Evolutionary conservation across 192 early-diverging fungal genomes (phyloP).

Genomic region (Endogone sp.): DNA sequence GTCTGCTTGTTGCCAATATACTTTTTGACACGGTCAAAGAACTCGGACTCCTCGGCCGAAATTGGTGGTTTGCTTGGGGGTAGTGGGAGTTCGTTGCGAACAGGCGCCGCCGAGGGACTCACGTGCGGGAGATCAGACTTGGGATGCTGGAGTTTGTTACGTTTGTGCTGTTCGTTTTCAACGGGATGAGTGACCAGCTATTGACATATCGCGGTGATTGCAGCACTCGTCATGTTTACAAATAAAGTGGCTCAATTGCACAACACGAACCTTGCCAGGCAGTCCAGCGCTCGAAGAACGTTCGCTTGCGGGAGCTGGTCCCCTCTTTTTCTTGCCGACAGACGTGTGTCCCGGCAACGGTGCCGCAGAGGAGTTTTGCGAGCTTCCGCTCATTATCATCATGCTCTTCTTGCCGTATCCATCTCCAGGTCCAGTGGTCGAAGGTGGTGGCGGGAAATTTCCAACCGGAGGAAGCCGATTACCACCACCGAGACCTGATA

Average conservation of each 20-base stretch:
- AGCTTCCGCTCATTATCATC: neutral
- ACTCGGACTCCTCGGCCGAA: constrained; percentile 80
- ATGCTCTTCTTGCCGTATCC: constrained; percentile 6
- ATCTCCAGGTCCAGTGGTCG: constrained; percentile 1
- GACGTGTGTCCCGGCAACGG: too few species aligned
- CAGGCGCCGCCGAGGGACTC: neutral
- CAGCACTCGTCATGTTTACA: neutral
- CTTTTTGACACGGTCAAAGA: constrained; percentile 90
- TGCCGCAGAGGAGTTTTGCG: too few species aligned
- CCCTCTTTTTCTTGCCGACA: constrained; percentile 14
- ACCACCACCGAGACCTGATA: neutral
- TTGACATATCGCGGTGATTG: too few species aligned
- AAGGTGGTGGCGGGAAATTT: constrained; percentile 43
- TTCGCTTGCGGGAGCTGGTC: constrained; percentile 3
- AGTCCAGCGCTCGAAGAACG: neutral
- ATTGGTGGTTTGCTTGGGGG: too few species aligned
- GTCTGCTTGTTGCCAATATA: constrained; percentile 82
- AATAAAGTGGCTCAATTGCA: neutral
- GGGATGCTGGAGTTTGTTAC: constrained; percentile 6
- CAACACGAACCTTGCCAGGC: constrained; percentile 7
- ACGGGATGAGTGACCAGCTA: too few species aligned
- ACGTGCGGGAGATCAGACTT: neutral
- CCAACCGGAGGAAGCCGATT: constrained; percentile 51
- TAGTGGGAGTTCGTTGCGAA: constrained; percentile 10
- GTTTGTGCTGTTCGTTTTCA: too few species aligned